Conservation (phyloP, 306 rosid species). For the Gastrolobium villosum region DNA sequence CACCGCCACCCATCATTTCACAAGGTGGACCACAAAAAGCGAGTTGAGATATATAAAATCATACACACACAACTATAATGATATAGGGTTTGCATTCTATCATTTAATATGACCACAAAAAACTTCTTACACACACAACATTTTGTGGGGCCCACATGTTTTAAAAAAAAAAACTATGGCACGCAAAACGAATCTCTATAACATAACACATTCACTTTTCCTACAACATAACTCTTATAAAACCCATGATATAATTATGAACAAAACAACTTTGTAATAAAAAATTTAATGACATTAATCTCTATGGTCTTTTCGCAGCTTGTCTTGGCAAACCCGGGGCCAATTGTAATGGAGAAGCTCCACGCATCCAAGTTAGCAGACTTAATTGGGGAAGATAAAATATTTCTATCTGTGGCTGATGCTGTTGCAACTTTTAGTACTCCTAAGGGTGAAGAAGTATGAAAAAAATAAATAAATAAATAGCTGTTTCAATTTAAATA, state of each 20-base stretch:
- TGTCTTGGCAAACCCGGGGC: slow-evolving; percentile 81
- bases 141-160: no score
- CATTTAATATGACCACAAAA: no score
- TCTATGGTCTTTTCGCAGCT: slow-evolving; percentile 52
- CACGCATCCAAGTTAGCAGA: slow-evolving; percentile 62
- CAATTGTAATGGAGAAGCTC: slow-evolving; percentile 80
- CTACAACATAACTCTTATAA: no score
- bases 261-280: background rate
- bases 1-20: no score
- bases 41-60: no score
- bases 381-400: slow-evolving; percentile 68
- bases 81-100: no score
- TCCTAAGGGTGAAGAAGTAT: slow-evolving; percentile 44
- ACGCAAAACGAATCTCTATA: no score
- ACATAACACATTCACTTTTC: no score
- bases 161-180: no score
- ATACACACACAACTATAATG: no score
- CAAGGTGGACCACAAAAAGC: no score
- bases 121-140: no score
- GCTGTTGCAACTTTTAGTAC: slow-evolving; percentile 60
- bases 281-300: background rate
- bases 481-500: background rate
- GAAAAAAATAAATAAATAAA: background rate
- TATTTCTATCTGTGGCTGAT: slow-evolving; percentile 76
- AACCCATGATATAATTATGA: background rate